Conservation (phyloP, 495 filamentous ascomycete genomes). For the Entonaema liquescens region DNA sequence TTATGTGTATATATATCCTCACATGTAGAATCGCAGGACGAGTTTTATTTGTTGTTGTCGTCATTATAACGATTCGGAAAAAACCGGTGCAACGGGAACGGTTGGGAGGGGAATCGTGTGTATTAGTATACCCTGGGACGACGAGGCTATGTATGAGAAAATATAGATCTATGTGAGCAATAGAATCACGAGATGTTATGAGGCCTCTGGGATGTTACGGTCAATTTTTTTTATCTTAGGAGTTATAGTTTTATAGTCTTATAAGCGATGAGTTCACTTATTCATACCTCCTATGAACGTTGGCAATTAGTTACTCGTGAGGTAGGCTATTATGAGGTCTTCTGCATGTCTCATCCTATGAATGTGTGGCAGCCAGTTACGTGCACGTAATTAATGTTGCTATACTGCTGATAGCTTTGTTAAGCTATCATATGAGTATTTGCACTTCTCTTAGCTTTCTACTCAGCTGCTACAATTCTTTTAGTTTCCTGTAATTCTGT, state of each 20-base stretch:
- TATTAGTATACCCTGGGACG: conserved; percentile 27
- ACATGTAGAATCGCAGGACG: not conserved
- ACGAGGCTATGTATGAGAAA: conserved; percentile 12
- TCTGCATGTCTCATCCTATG: not conserved
- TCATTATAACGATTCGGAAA: not conserved
- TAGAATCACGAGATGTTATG: not conserved
- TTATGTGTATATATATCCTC: not conserved
- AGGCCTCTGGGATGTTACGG: not conserved
- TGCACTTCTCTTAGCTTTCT: not conserved
- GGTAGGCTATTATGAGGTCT: not conserved
- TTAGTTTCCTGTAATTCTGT: not conserved
- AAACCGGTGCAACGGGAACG: not conserved
- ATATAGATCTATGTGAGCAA: not conserved
- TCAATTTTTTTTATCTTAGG: not conserved
- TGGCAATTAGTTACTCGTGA: not conserved
- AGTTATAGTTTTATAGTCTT: not conserved
- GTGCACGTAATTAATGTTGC: not conserved
- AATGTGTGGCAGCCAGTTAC: not conserved
- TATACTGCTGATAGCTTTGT: not conserved
- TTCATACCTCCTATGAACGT: not conserved
- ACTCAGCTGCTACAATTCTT: no score
- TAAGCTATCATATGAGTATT: not conserved
- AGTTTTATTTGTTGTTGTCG: not conserved
- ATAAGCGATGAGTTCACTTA: not conserved
- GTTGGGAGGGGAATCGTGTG: not conserved